Evolutionary conservation across 1,284 basidiomycete genomes (phyloP), one percentile per base, ranked within the genome.

Genomic region (Heterobasidion annosum): DNA sequence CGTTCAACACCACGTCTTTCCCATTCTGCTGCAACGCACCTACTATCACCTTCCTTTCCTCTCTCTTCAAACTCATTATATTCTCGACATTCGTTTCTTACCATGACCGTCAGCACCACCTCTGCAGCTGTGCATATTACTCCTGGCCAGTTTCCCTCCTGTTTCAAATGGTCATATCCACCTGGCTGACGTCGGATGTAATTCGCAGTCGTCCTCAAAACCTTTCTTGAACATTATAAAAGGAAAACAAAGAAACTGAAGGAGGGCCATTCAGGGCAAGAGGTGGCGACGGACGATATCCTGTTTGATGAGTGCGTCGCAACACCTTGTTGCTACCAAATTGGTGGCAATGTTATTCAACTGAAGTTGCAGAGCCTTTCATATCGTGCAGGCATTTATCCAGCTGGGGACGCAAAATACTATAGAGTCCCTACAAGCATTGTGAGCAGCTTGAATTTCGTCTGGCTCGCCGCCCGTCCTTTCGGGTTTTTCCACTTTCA

Each of bases 311-410:
- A 84, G 81, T 82, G 54, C 57, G 78, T 67, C 2, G 32, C 37
- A 8, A 25, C 13, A 19, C 8, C 13, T 15, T 19, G 15, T 44
- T 18, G 10, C 15, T n/a, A 10, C 13, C 25, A 5, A 25, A 3
- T 25, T 25, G 25, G 25, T 25, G 25, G 25, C 25, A 25, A 25
- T 5, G 1, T 25, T 25, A 25, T 25, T 25, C 33, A 4, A 9
- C 12, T 9, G 5, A 12, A 5, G 33, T 8, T 1, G 34, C 55
- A 83, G 81, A 63, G 80, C 80, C 2, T 84, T 83, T 62, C 72
- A 83, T 60, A 83, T 83, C n/a, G 82, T 83, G 13, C 81, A 82
- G 70, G 75, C 79, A 0, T 83, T 85, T 64, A 81, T 85, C 51
- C 70, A 78, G 51, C 62, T 83, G n/a, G 79, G 78, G 12, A 81